Evolutionary conservation across 192 early-diverging fungal genomes (phyloP).

Genomic region (Podila epigama): DNA sequence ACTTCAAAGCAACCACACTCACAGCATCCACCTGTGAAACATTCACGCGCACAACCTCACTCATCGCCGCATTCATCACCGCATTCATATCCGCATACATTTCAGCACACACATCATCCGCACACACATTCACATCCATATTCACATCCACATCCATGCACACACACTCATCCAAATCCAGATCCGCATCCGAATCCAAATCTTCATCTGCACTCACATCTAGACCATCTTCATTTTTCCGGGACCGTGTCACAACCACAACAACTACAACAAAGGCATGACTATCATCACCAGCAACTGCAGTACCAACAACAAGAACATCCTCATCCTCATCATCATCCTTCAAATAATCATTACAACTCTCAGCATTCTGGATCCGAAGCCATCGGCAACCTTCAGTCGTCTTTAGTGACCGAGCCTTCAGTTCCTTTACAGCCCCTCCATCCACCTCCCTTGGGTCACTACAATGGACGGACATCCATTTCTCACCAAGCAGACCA

Average conservation of each 20-base stretch:
- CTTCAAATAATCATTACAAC: not conserved
- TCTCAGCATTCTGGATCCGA: slow-evolving; percentile 1
- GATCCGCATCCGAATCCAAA: too few relatives aligned
- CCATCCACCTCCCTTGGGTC: not conserved
- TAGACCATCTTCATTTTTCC: not conserved
- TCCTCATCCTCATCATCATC: not conserved
- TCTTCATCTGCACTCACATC: too few relatives aligned
- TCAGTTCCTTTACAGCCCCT: not conserved
- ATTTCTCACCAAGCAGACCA: not conserved
- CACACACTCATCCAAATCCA: too few relatives aligned
- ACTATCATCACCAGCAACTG: not conserved
- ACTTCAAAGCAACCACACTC: not conserved
- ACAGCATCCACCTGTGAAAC: not conserved
- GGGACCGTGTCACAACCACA: not conserved
- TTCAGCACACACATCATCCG: not conserved
- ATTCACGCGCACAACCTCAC: not conserved
- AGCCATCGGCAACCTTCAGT: not conserved
- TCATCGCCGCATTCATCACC: not conserved
- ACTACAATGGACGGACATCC: slow-evolving; percentile 2
- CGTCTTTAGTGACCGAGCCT: not conserved
- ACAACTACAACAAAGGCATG: too few relatives aligned
- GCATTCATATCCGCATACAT: not conserved
- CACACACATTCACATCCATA: not conserved
- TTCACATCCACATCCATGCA: not conserved
- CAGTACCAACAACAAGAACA: slow-evolving; percentile 1